Evolutionary conservation across 2,329 filamentous ascomycete genomes (phyloP), one percentile per base, ranked within the genome.

Genomic region (Hymenoscyphus infarciens): DNA sequence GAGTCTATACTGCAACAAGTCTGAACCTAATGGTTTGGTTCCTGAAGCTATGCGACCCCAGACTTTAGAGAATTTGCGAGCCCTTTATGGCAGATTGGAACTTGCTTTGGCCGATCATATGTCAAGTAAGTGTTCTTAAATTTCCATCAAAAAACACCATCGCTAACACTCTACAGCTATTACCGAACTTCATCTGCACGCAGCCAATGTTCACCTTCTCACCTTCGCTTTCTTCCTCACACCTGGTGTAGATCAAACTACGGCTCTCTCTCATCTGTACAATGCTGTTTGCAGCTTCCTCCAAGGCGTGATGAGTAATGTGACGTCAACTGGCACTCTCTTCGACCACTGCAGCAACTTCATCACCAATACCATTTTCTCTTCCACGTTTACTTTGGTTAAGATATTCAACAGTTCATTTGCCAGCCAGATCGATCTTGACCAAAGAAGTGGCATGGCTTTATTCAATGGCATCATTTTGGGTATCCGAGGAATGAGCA

Each of bases 341-440:
- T 56, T 72, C 59, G 39, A 69, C 69, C 82, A 86, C 63, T 81
- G 81, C 19, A 81, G 78, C 53, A 86, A 83, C 68, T 88, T 88
- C 70, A 81, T 89, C 62, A 84, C 87, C 71, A 86, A 88, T 72
- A 87, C 88, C 80, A 82, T 87, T 71, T 79, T 88, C 31, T 86
- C 85, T 2, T 85, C 82, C 16, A 85, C 83, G 1, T 87, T 87
- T 67, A 84, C 84, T 1, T 75, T 89, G 5, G 76, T 88, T 60
- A 89, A 88, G 69, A 78, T 89, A 1, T 81, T 87, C 67, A 87
- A 88, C 71, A 87, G 84, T 56, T 87, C 87, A 67, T 87, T 87
- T 65, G 81, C 83, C 2, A 75, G 77, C 22, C 80, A 83, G 49
- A 79, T 84, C 22, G 83, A 88, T 62, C 77, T 80, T 65, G 78